These are phyloP conservation scores for Willaertia magna DNA, from an alignment of 208 protist genomes.

Conservation along the genomic window DNA sequence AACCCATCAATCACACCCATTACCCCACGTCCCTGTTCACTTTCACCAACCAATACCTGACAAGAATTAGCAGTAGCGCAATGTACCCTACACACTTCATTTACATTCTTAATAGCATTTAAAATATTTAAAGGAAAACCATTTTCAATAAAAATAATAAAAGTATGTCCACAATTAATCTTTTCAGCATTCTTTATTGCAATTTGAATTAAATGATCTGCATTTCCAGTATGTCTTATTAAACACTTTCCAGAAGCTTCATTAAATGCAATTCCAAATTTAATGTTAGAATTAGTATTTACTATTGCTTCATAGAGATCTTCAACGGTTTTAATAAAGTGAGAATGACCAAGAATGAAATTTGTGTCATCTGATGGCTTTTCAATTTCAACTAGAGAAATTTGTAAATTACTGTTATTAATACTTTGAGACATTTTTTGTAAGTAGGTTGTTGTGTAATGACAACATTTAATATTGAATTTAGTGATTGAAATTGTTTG, in stretches of 20 bases:
- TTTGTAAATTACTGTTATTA: too few relatives aligned
- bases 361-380: conserved; percentile 13
- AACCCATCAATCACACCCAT: conserved; percentile 12
- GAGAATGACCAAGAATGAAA: conserved; percentile 17
- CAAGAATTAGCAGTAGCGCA: conserved; percentile 15
- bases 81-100: conserved; percentile 10
- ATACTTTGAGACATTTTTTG: too few relatives aligned
- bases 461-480: too few relatives aligned
- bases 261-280: conserved; percentile 22
- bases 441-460: too few relatives aligned
- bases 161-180: conserved; percentile 10
- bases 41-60: conserved; percentile 7
- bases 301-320: conserved; percentile 14
- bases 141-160: conserved; percentile 15
- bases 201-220: background rate
- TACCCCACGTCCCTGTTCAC: background rate
- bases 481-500: too few relatives aligned
- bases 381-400: background rate
- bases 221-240: conserved; percentile 10
- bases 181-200: conserved; percentile 1
- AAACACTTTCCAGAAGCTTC: conserved; percentile 18
- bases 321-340: conserved; percentile 26
- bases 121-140: conserved; percentile 17
- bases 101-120: conserved; percentile 1
- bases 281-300: background rate